phyloP scores from a whole-genome alignment of 352 stramenopile genomes.

The Globisporangium radiosum region DNA sequence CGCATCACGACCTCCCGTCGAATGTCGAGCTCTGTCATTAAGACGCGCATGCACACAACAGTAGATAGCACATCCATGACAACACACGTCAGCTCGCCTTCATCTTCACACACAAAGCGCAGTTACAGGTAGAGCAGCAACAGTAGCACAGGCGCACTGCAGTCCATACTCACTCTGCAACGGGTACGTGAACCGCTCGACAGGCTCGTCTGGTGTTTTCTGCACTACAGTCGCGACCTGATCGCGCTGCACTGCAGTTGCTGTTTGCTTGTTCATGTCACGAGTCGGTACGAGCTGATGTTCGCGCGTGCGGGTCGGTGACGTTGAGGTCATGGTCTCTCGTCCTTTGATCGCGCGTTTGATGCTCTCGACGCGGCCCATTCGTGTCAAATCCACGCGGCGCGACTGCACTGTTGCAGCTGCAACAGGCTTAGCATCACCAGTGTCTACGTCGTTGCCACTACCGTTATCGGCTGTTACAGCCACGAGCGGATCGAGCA shows the following conservation, averaged over 20 bases:
- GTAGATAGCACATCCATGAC: too few species aligned
- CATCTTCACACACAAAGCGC: neutral
- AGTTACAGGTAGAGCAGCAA: neutral
- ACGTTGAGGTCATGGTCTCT: neutral
- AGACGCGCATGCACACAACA: neutral
- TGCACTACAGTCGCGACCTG: neutral
- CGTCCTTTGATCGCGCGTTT: slow-evolving; percentile 6
- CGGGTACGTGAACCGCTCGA: slow-evolving; percentile 7
- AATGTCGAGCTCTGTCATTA: slow-evolving; percentile 14
- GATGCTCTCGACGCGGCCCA: slow-evolving; percentile 9
- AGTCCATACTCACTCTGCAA: slow-evolving; percentile 9
- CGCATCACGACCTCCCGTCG: slow-evolving; percentile 15
- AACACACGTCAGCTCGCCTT: too few species aligned
- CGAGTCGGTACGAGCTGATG: too few species aligned
- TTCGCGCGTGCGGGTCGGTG: too few species aligned
- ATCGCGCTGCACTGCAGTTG: too few species aligned
- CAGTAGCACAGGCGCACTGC: neutral
- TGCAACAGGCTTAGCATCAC: neutral
- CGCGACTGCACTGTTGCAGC: neutral
- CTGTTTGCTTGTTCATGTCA: too few species aligned
- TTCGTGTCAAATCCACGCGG: slow-evolving; percentile 2
- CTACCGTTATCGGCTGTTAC: neutral
- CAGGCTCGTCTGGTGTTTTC: neutral
- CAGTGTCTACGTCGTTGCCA: neutral
- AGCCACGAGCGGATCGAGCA: slow-evolving; percentile 6